These are phyloP conservation scores for Metschnikowia lunata DNA, from an alignment of 805 yeast species.

Conservation along the genomic window DNA sequence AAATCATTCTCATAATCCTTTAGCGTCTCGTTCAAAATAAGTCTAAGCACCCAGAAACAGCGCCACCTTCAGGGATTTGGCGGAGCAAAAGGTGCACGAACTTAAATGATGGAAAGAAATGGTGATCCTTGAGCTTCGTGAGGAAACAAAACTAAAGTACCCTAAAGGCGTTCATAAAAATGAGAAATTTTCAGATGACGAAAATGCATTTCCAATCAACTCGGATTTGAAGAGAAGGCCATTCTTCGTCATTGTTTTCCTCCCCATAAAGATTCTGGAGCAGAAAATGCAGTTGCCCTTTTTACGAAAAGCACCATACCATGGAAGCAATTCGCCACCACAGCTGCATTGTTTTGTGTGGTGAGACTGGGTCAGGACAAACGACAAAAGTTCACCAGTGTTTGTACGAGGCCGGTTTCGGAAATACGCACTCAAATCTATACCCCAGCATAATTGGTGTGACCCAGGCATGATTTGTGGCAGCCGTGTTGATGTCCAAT, in stretches of 20 bases:
- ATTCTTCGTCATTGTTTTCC: constrained; percentile 59
- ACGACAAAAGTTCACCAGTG: constrained; percentile 98
- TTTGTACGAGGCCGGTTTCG: constrained; percentile 88
- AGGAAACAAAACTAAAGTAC: constrained; percentile 42
- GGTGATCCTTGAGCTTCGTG: constrained; percentile 44
- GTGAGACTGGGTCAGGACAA: constrained; percentile 98
- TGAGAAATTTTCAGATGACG: constrained; percentile 46
- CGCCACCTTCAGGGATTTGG: constrained; percentile 81
- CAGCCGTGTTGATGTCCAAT: constrained; percentile 86
- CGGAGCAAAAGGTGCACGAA: constrained; percentile 62
- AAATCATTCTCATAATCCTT: constrained; percentile 45
- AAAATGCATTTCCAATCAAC: constrained; percentile 54
- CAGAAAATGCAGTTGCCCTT: constrained; percentile 79
- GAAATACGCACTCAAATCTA: constrained; percentile 49
- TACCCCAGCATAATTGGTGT: constrained; percentile 91
- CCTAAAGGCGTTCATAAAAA: constrained; percentile 70
- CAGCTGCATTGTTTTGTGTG: constrained; percentile 87
- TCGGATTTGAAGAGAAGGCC: constrained; percentile 53
- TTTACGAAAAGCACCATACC: constrained; percentile 79
- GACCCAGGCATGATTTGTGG: constrained; percentile 91
- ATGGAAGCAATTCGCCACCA: constrained; percentile 95
- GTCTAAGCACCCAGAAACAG: constrained; percentile 42
- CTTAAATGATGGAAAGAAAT: constrained; percentile 51
- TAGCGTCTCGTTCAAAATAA: constrained; percentile 37
- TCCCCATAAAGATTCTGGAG: constrained; percentile 63